phyloP scores from a whole-genome alignment of 208 protist genomes.

The Porcisia deanei region DNA sequence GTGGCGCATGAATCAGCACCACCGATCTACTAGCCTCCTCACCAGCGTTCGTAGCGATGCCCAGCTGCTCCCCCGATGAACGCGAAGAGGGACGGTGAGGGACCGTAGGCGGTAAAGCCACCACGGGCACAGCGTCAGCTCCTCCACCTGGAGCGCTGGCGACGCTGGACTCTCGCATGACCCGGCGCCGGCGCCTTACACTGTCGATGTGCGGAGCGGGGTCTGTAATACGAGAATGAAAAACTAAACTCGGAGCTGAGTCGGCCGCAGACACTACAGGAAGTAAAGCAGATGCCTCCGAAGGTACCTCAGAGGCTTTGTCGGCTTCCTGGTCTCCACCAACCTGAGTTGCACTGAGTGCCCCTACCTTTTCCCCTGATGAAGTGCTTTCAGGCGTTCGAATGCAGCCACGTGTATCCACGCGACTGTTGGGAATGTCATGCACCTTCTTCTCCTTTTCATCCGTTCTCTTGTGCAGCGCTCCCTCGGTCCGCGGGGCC shows the following conservation, averaged over 20 bases:
- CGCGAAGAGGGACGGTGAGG: not conserved
- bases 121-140: not conserved
- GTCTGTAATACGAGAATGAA: not conserved
- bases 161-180: not conserved
- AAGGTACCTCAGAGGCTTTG: not conserved
- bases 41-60: not conserved
- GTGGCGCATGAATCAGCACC: not conserved
- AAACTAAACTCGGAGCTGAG: not conserved
- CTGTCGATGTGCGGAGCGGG: conserved; percentile 5
- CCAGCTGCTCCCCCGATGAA: not conserved
- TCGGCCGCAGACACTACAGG: too few species aligned
- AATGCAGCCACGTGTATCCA: not conserved
- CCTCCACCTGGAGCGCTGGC: not conserved
- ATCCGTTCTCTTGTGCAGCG: not conserved
- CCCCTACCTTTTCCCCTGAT: not conserved
- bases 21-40: not conserved
- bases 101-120: not conserved
- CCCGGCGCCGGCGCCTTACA: not conserved
- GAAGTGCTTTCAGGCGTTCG: not conserved
- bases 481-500: not conserved
- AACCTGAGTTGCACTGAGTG: not conserved
- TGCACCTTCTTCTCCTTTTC: not conserved
- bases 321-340: not conserved
- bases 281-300: not conserved
- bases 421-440: not conserved